These are phyloP conservation scores for Talaromyces funiculosus DNA, from an alignment of 2,329 filamentous ascomycete species.

Conservation along the genomic window DNA sequence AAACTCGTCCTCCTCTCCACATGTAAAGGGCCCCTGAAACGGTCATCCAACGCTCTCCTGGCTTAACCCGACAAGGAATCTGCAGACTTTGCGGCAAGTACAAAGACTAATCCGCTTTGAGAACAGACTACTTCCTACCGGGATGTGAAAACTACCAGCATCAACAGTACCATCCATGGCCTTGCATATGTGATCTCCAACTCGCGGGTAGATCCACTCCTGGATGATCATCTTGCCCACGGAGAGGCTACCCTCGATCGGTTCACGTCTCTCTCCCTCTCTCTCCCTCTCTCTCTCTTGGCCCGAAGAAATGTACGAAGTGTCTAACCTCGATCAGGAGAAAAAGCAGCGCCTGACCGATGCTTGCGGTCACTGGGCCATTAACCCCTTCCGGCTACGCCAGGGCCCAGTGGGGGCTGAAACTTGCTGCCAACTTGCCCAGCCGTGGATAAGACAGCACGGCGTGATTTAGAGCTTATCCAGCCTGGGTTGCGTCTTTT, in stretches of 20 bases:
- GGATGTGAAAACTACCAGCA: neutral
- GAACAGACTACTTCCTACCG: neutral
- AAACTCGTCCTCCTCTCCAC: neutral
- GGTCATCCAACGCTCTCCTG: neutral
- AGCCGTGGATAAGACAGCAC: neutral
- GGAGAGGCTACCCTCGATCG: neutral
- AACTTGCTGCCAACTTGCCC: neutral
- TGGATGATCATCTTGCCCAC: neutral
- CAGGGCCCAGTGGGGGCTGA: constrained; percentile 13
- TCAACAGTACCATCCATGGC: neutral
- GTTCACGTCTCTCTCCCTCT: too few species aligned
- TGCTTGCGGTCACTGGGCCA: neutral
- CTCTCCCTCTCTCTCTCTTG: too few species aligned
- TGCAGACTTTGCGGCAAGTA: neutral
- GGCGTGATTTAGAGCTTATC: neutral
- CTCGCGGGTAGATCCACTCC: constrained; percentile 6
- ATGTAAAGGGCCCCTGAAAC: neutral
- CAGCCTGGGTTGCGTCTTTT: neutral
- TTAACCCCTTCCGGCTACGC: neutral
- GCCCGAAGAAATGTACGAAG: neutral
- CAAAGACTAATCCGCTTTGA: neutral
- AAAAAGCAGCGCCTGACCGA: neutral
- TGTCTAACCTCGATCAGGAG: neutral
- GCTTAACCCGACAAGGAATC: neutral
- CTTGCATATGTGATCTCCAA: constrained; percentile 1